phyloP scores from a whole-genome alignment of 176 grass and related monocot species.

The Eragrostis curvula region DNA sequence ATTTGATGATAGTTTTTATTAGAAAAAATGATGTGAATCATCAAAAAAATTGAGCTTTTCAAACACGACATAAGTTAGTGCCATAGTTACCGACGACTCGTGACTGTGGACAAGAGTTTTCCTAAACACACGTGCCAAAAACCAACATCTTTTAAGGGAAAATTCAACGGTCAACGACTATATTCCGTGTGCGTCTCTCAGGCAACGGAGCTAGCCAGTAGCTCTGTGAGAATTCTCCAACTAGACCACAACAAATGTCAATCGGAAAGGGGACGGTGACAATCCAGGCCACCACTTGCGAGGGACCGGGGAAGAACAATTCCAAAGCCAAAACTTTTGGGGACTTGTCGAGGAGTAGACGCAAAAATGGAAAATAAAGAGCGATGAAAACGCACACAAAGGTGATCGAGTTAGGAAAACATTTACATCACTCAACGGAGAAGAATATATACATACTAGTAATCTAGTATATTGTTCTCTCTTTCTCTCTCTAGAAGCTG shows the following conservation, averaged over 20 bases:
- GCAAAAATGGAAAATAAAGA: background rate
- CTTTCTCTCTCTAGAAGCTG: background rate
- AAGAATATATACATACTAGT: background rate
- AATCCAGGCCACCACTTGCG: background rate
- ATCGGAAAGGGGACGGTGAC: background rate
- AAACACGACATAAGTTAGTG: too few species aligned
- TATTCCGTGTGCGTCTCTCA: background rate
- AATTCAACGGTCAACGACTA: background rate
- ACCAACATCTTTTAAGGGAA: background rate
- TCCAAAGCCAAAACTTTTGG: constrained; percentile 31
- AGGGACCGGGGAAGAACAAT: background rate
- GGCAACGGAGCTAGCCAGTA: background rate
- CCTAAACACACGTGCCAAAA: background rate
- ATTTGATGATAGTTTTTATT: too few species aligned
- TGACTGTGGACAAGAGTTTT: too few species aligned
- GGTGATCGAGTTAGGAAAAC: constrained; percentile 22
- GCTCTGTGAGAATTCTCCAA: background rate
- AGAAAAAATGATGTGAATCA: too few species aligned
- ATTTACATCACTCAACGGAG: constrained; percentile 1
- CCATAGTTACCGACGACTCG: too few species aligned
- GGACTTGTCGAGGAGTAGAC: background rate
- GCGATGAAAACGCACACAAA: background rate
- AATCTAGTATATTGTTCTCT: background rate
- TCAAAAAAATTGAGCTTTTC: too few species aligned
- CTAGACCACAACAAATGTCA: background rate